phyloP scores from a whole-genome alignment of 208 protist species.

The Crithidia fasciculata region DNA sequence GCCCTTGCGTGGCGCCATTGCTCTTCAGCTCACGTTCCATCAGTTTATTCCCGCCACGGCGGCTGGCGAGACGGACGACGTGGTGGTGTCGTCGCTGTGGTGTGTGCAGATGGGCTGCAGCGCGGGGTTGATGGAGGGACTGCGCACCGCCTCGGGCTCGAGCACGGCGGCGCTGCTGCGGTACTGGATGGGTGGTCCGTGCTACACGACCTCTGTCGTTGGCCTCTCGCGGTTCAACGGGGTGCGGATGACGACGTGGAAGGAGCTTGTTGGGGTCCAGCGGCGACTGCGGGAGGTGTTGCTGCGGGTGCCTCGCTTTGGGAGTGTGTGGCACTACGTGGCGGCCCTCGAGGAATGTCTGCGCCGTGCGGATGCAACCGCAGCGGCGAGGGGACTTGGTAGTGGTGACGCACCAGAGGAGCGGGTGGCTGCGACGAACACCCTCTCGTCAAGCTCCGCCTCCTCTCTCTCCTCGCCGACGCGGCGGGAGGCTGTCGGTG shows the following conservation, averaged over 20 bases:
- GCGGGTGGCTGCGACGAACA: background rate
- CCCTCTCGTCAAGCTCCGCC: constrained; percentile 1
- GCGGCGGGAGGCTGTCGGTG: background rate
- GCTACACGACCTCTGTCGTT: constrained; percentile 41
- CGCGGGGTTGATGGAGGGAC: constrained; percentile 17
- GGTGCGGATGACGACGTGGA: constrained; percentile 21
- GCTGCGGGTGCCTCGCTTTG: constrained; percentile 37
- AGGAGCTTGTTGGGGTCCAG: constrained; percentile 12
- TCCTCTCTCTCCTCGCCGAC: constrained; percentile 4
- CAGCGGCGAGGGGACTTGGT: no score
- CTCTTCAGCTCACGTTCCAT: constrained; percentile 44
- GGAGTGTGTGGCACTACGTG: constrained; percentile 41
- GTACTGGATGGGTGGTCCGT: constrained; percentile 46
- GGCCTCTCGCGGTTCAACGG: constrained; percentile 30
- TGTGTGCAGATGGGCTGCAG: constrained; percentile 33
- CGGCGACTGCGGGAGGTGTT: constrained; percentile 12
- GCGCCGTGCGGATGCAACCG: background rate
- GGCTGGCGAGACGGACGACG: constrained; percentile 14
- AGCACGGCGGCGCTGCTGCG: constrained; percentile 23
- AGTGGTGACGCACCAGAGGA: background rate
- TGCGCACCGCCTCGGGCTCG: constrained; percentile 5
- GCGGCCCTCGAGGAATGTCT: background rate
- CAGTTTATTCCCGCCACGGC: constrained; percentile 30
- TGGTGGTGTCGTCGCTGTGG: constrained; percentile 48
- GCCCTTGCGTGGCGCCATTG: constrained; percentile 30